phyloP scores from a whole-genome alignment of 148 eudicot species.

The Persicaria tinctoria region DNA sequence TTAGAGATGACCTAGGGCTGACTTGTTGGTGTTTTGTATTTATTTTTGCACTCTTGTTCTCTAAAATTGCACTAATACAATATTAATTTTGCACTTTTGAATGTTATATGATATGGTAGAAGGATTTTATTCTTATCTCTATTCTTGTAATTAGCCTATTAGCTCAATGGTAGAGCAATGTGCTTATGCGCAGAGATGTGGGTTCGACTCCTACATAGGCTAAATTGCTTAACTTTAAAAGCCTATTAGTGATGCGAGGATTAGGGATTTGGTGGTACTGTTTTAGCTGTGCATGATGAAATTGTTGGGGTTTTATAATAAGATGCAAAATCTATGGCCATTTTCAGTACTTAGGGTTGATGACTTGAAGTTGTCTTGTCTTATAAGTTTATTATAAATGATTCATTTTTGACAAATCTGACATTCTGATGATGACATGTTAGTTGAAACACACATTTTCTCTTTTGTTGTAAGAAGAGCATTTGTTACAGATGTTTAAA shows the following conservation, averaged over 20 bases:
- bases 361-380: constrained; percentile 38
- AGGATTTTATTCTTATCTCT: too few relatives aligned
- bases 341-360: constrained; percentile 23
- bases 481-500: constrained; percentile 95
- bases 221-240: too few relatives aligned
- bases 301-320: constrained; percentile 1
- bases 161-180: too few relatives aligned
- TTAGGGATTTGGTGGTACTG: background rate
- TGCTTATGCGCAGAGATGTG: too few relatives aligned
- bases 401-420: constrained; percentile 16
- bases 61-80: too few relatives aligned
- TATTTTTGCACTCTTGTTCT: too few relatives aligned
- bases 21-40: too few relatives aligned
- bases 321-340: constrained; percentile 41
- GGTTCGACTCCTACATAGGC: too few relatives aligned
- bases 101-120: too few relatives aligned
- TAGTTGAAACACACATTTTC: constrained; percentile 97
- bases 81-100: too few relatives aligned
- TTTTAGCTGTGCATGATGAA: background rate
- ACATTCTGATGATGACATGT: constrained; percentile 46
- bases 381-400: background rate
- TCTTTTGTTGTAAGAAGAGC: constrained; percentile 99
- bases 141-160: too few relatives aligned
- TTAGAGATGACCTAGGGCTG: too few relatives aligned
- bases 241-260: background rate